Evolutionary conservation across 1,284 basidiomycete species (phyloP), one percentile per base, ranked within the genome.

Genomic region (Xerocomus minutiporus): DNA sequence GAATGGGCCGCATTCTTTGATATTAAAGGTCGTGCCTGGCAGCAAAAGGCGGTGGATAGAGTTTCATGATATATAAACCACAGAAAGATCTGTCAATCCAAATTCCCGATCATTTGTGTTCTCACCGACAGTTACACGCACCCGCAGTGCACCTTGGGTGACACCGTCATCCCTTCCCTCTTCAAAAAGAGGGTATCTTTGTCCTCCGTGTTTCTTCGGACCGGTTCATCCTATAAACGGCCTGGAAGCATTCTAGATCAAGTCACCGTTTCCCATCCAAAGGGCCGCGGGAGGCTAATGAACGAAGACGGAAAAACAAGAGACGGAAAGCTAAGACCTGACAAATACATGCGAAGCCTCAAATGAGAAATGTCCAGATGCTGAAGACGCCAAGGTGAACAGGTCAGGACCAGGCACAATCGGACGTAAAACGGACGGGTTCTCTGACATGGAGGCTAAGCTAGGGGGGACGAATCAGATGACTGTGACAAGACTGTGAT

Each of bases 401-500:
- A 48, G 12, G 8, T 31, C 52, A 46, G 50, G 44, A 48, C 45
- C 50, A 61, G 63, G 60, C 40, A 65, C 59, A 29, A 20, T 28
- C 4, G 13, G 25, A 34, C 8, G 39, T n/a, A 34, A 25, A 48
- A 38, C 32, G 38, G 28, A 31, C 38, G n/a, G 36, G 48, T 62
- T 49, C 39, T 36, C 20, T 26, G 46, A 46, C 43, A 61, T 46
- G 48, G 45, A 62, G 51, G 60, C 53, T 61, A 56, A 26, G 56
- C 59, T n/a, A 50, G 43, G 40, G 38, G 20, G 35, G 32, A 41
- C 23, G 13, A 34, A 57, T 61, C 59, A 57, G 39, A 52, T 12
- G 12, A 15, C 6, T 45, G 29, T 65, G 60, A 64, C 61, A 52
- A 9, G 12, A 15, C 6, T 45, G 29, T 65, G 60, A 64, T 63